Evolutionary conservation across 352 stramenopile genomes (phyloP), one percentile per base, ranked within the genome.

Genomic region (Phytophthora melonis): DNA sequence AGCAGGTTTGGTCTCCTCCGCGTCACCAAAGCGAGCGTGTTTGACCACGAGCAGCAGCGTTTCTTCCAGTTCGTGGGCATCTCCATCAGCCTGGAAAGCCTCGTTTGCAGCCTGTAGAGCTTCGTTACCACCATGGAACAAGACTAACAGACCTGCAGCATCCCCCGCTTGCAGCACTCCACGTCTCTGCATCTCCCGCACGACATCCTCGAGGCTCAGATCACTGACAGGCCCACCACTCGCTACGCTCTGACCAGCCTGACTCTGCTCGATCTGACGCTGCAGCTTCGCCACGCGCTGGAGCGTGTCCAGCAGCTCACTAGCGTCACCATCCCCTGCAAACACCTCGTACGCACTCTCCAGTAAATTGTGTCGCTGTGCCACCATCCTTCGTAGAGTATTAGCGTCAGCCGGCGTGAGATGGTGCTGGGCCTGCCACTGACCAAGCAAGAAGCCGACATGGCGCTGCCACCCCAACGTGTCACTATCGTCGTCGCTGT

Each of bases 21-120:
- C 43, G 19, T 76, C 68, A 16, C 81, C 84, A 70, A 94, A 92
- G 30, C 85, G 82, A 0, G 88, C 88, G 58, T 95, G 88, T 63
- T 95, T 95, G 21, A 95, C 87, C 16, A 95, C 84, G 6, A 95
- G 59, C n/a, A 93, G 66, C 59, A 95, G 53, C 21, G 88, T 95
- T 55, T 95, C 88, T 21, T 93, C 85, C 5, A 95, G 72, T 55
- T 95, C 88, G 25, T 87, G 87, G 11, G 93, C 78, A 50, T 95
- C 88, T 13, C 82, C 79, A 53, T 95, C 88, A 2, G 83, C 81
- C 30, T 88, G 82, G 64, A 93, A 95, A 0, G 85, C 88, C 52
- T 95, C 88, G 57, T 89, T 89, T 0, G 88, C 88, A 30, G 87
- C 88, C 56, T 90, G 70, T 21, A 95, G 77, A 11, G 88, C 88